Evolutionary conservation across 2,329 filamentous ascomycete species (phyloP), one percentile per base, ranked within the genome.

Genomic region (Fusarium camptoceras): DNA sequence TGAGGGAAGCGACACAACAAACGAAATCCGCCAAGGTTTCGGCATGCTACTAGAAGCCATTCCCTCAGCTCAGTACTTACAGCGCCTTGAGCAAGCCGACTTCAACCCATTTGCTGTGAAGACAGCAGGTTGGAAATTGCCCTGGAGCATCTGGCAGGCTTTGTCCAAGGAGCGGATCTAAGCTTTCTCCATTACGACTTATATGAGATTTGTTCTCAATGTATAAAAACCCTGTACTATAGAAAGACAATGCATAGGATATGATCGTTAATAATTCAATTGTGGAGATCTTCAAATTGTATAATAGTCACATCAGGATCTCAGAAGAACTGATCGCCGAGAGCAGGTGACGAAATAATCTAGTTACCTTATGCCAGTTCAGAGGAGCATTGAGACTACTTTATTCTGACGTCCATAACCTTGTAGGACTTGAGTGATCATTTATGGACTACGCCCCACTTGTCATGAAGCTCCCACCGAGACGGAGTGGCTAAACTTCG

Each of bases 1-100:
- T 15, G 75, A 76, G 61, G 73, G 78, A 30, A 82, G 80, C 47
- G 80, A 81, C 42, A 80, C 80, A 0, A 68, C 77, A 46, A 75
- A 73, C 55, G 80, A 85, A 66, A 73, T 88, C 31, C 75, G 91
- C 50, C 86, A 87, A 37, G 91, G 89, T 0, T 96, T 97, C 79
- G 90, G 92, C 0, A 89, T 96, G 0, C 85, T 97, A 49, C 86
- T 98, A 81, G 93, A 94, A 49, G 92, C 91, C 1, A 82, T 98
- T 1, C 88, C 93, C 3, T 93, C 94, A 1, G 86, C 88, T 22
- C 83, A 95, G 65, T 99, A 94, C 86, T 80, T 99, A 18, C 85
- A 93, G 59, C 88, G 88, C 49, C 79, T 99, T 39, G 90, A 99
- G 79, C 88, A 89, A 71, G 86, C 87, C 8, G 91, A 98, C 77